Evolutionary conservation across 306 rosid species (phyloP).

Genomic region (Cicer arietinum): DNA sequence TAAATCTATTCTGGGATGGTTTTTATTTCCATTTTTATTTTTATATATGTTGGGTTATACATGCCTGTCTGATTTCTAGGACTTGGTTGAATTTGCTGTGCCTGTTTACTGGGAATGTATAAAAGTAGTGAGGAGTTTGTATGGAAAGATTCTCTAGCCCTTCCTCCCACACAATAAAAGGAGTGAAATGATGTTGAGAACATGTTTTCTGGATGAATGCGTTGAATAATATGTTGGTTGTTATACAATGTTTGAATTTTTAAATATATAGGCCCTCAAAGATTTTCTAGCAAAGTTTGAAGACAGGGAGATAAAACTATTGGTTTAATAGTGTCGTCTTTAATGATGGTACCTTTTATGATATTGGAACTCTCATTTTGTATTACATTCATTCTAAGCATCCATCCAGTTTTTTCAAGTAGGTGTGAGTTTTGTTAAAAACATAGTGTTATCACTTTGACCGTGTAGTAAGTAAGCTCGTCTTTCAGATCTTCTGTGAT

Average conservation of each 20-base stretch:
- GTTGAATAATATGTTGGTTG: conserved; percentile 11
- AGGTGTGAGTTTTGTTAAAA: conserved; percentile 32
- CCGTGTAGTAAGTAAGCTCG: conserved; percentile 19
- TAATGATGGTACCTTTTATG: background rate
- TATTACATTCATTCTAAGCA: conserved; percentile 1
- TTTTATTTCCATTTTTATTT: conserved; percentile 14
- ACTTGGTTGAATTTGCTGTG: conserved; percentile 6
- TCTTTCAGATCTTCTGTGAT: conserved; percentile 16
- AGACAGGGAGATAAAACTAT: background rate
- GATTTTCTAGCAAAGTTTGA: conserved; percentile 30
- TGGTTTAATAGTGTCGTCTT: conserved; percentile 4
- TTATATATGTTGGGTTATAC: conserved; percentile 17
- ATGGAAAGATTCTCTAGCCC: background rate
- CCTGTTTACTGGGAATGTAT: conserved; percentile 35
- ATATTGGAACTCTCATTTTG: conserved; percentile 24
- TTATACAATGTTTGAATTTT: background rate
- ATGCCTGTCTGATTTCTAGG: conserved; percentile 15
- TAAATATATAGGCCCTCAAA: background rate
- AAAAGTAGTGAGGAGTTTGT: conserved; percentile 5
- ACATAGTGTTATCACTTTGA: conserved; percentile 13
- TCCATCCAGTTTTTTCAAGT: conserved; percentile 5
- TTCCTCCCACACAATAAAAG: background rate
- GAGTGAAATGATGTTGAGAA: conserved; percentile 13
- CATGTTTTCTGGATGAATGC: background rate
- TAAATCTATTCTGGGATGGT: conserved; percentile 10